Evolutionary conservation across 2,329 filamentous ascomycete genomes (phyloP), one percentile per base, ranked within the genome.

Genomic region (Tympanopsis confertula): DNA sequence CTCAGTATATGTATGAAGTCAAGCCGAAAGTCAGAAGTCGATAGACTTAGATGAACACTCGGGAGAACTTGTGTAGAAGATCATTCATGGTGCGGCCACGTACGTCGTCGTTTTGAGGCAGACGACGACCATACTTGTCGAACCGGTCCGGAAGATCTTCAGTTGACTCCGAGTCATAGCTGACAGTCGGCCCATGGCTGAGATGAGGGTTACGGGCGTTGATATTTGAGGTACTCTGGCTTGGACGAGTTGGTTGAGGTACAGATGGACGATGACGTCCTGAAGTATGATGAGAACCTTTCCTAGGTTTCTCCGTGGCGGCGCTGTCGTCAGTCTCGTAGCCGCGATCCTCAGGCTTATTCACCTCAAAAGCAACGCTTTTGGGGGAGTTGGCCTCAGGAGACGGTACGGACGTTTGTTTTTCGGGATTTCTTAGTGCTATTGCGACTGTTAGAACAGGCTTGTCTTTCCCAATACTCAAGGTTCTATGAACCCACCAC

Each of bases 261-360:
- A 10, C 30, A 15, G 30, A 17, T 10, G 30, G 15, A 15, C 10
- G 17, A 33, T 33, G 30, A 18, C 30, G 7, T n/a, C 48, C 48
- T 12, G 50, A 52, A 14, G 48, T 50, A 38, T 47, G 49, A 14
- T 39, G 49, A 35, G 36, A 36, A 44, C 43, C 46, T 35, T 45
- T 47, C 22, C 45, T 48, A 39, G 39, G 47, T 41, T 46, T 47
- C 37, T 59, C 41, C 5, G 56, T 59, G 2, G 55, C 55, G 36
- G 62, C 55, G 38, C 55, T 62, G 36, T 63, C 61, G 39, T 61
- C 61, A 2, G 58, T 57, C 42, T 65, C 61, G 35, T 65, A 64
- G 4, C 58, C 61, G 26, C 19, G 30, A 13, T 17, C 30, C 22
- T 7, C 7, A 13, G 10, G 10, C 10, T 10, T 7, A 18, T 17